Conservation (phyloP, 805 yeast genomes). For the Nakazawaea siamensis region DNA sequence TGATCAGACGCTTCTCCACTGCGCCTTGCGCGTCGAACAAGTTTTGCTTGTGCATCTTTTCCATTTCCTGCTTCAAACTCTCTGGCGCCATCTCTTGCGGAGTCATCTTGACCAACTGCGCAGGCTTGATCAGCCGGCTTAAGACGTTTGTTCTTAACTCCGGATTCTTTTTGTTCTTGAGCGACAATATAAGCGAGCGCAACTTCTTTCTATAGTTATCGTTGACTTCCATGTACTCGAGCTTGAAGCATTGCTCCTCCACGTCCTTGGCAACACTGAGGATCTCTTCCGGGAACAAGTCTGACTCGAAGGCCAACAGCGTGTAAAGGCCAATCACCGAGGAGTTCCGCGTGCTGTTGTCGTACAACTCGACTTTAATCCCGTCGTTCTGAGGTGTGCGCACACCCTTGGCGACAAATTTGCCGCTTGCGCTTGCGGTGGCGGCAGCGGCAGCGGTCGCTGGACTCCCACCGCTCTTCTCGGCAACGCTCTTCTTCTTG, state of each 20-base stretch:
- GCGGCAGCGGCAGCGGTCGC: conserved; percentile 13
- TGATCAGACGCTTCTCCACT: conserved; percentile 88
- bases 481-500: conserved; percentile 34
- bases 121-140: conserved; percentile 57
- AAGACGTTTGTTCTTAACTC: conserved; percentile 66
- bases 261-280: conserved; percentile 59
- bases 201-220: conserved; percentile 73
- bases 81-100: conserved; percentile 97
- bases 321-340: conserved; percentile 81
- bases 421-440: conserved; percentile 2
- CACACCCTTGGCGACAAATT: conserved; percentile 44
- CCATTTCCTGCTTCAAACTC: conserved; percentile 75
- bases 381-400: conserved; percentile 81
- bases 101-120: conserved; percentile 65
- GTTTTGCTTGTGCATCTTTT: conserved; percentile 79
- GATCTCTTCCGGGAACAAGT: conserved; percentile 39
- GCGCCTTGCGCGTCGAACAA: conserved; percentile 97
- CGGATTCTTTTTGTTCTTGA: conserved; percentile 86
- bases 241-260: conserved; percentile 61
- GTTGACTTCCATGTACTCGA: conserved; percentile 47
- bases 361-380: conserved; percentile 58
- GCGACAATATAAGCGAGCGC: conserved; percentile 79
- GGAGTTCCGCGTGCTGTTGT: conserved; percentile 74
- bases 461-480: background rate
- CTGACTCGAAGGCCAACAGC: conserved; percentile 78